Evolutionary conservation across 139 green algal genomes (phyloP).

Genomic region (Dunaliella primolecta): DNA sequence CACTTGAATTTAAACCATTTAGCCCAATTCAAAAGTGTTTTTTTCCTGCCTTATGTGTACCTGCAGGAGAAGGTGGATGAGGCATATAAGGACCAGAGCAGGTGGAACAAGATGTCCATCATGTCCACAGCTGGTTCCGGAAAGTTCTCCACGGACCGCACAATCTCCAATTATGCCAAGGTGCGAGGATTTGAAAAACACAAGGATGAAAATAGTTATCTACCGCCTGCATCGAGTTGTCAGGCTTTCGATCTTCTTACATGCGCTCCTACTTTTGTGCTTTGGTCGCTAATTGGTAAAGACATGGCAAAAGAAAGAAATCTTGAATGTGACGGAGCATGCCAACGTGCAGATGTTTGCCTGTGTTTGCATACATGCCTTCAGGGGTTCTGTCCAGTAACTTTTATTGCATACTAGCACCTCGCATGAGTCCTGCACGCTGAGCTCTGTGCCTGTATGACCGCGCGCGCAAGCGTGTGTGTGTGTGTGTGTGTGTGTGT

Average conservation of each 20-base stretch:
- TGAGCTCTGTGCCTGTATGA: not conserved
- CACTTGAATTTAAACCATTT: too few relatives aligned
- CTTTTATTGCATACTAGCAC: too few relatives aligned
- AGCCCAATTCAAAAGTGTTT: too few relatives aligned
- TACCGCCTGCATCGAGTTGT: too few relatives aligned
- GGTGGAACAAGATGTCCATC: slow-evolving; percentile 71
- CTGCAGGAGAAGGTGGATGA: slow-evolving; percentile 67
- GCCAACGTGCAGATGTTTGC: not conserved
- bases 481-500: not conserved
- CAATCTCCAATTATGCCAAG: slow-evolving; percentile 81
- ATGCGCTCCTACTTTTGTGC: not conserved
- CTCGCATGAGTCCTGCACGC: too few relatives aligned
- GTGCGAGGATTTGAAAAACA: too few relatives aligned
- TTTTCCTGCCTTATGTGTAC: too few relatives aligned
- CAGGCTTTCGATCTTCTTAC: not conserved
- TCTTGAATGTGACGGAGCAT: not conserved
- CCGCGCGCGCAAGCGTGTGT: not conserved
- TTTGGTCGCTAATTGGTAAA: not conserved
- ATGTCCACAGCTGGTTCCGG: slow-evolving; percentile 66
- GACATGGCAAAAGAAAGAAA: not conserved
- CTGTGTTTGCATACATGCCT: not conserved
- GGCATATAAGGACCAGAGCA: slow-evolving; percentile 58
- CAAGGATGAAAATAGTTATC: too few relatives aligned
- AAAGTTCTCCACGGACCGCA: slow-evolving; percentile 86
- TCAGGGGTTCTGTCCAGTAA: too few relatives aligned